A percentile compares a stretch with the other conserved stretches of the same genome.
Evolutionary conservation across 202 grass and related monocot genomes (phyloP).

Genomic region (Bolboschoenoplectus hybrid): DNA sequence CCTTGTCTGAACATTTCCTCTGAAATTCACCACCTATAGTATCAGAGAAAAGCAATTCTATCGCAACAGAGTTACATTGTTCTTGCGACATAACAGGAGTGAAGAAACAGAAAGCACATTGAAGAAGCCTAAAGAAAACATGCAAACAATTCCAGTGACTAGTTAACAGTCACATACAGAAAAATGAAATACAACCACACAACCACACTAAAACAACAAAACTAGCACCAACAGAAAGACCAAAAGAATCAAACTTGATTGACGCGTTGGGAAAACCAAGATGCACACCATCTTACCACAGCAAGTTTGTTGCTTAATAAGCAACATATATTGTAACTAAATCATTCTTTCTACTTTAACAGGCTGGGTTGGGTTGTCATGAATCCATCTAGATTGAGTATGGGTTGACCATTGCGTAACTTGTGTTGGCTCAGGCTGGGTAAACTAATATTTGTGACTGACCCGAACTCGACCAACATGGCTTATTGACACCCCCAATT

Average conservation of each 20-base stretch:
- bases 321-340: no score
- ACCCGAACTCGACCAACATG: no score
- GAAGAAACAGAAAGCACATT: background rate
- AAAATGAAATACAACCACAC: conserved; percentile 6
- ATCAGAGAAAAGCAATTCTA: background rate
- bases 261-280: background rate
- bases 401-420: no score
- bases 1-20: conserved; percentile 96
- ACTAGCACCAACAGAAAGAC: background rate
- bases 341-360: no score
- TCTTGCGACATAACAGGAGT: background rate
- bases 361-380: no score
- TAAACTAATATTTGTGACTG: no score
- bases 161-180: background rate
- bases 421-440: no score
- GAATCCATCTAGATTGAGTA: no score
- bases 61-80: background rate
- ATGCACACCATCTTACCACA: background rate
- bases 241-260: background rate
- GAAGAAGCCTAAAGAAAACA: background rate
- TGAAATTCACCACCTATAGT: conserved; percentile 92
- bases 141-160: background rate
- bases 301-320: background rate
- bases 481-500: background rate
- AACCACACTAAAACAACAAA: background rate